phyloP scores from a whole-genome alignment of 2,329 filamentous ascomycete genomes.

The Gnomoniopsis sp. region DNA sequence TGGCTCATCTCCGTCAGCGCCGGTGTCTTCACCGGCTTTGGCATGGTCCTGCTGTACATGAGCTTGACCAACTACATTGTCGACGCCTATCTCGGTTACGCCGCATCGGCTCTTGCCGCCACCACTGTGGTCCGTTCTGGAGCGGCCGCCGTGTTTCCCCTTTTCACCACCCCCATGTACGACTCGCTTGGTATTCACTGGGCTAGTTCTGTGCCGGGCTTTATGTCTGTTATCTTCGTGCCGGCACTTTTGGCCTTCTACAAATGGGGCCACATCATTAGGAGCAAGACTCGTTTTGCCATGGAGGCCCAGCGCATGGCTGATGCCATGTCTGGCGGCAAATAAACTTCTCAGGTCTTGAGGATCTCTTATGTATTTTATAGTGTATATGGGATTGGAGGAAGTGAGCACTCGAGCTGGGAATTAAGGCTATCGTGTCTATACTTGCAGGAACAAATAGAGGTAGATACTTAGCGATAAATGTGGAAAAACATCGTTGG shows the following conservation, averaged over 20 bases:
- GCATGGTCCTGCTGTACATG: constrained; percentile 72
- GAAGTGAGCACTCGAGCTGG: neutral
- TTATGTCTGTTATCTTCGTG: constrained; percentile 70
- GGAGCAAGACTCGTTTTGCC: constrained; percentile 44
- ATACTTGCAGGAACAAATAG: neutral
- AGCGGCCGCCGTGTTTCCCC: constrained; percentile 73
- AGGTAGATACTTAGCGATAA: too few species aligned
- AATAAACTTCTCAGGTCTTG: neutral
- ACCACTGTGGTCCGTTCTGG: constrained; percentile 72
- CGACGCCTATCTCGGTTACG: constrained; percentile 75
- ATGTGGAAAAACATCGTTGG: too few species aligned
- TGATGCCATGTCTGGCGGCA: constrained; percentile 15
- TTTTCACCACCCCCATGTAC: constrained; percentile 75
- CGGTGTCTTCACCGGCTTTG: constrained; percentile 67
- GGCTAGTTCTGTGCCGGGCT: constrained; percentile 72
- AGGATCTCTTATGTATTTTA: neutral
- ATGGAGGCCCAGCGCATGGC: constrained; percentile 14
- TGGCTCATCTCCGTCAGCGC: constrained; percentile 17
- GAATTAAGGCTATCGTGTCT: neutral
- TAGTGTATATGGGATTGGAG: neutral
- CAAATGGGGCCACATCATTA: constrained; percentile 52
- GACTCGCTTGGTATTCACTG: constrained; percentile 66
- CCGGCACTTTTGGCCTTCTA: constrained; percentile 82
- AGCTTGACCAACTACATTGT: constrained; percentile 80
- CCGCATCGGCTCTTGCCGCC: constrained; percentile 75